Base-by-base conservation (phyloP, 1,284 basidiomycete species). In the Sporisorium scitamineum region DNA sequence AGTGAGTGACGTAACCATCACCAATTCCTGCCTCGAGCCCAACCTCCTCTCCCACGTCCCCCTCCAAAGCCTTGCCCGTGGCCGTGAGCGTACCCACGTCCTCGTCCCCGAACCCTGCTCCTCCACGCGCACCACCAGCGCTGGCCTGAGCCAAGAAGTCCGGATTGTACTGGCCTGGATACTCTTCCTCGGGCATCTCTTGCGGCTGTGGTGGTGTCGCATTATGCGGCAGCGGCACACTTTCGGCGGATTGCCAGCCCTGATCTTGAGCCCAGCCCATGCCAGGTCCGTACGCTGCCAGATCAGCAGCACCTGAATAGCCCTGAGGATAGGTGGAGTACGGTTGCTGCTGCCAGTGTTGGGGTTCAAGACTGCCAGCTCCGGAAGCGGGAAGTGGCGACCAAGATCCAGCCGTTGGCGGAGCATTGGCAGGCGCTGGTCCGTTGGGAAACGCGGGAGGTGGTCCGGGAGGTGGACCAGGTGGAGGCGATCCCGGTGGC, bases 131-230 rank as follows among this genome's bases (percentile, higher is more conserved):
- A 20, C 26, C 50, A 27, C 54, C 65, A 27, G 60, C 32, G 37
- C 56, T 58, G 5, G 66, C 52, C 34, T 66, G 61, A n/a, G 66
- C 62, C 55, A 75, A 20, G 24, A 62, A 70, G 14, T 70, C 72
- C 6, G 72, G 72, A 44, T 75, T 75, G 57, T 75, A 75, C 34
- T 75, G 72, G 11, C 67, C 72, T 1, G 72, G 72, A 58, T 70
- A 75, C 20, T 75, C 72, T 61, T 75, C 72, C 34, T 75, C 72
- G 18, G 72, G 72, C 63, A 75, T 16, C 39, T 75, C 52, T 18
- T 50, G 59, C 14, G 52, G 59, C 50, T 24, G 58, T 31, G 61
- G 47, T 39, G 64, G 55, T 4, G 61, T 29, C 22, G 48, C 34
- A 24, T 48, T 27, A 16, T 45, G 31, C 54, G 47, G n/a, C 3